These are phyloP conservation scores for Citrullus colocynthis DNA, from an alignment of 306 rosid species.

Conservation along the genomic window DNA sequence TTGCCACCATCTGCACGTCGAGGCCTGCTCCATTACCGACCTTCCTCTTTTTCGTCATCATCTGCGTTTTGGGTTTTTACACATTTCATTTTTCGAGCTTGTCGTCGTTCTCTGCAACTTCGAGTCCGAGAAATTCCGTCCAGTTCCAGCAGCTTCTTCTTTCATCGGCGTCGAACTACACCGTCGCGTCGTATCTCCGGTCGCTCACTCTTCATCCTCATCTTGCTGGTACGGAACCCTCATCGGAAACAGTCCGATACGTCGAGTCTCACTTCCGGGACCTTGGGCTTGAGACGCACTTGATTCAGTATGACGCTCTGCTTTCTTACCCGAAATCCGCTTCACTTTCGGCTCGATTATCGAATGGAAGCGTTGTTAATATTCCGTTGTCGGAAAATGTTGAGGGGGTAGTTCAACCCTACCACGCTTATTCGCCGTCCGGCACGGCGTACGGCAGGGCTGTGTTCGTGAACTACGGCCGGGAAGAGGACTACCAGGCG, in stretches of 20 bases:
- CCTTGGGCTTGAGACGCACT: conserved; percentile 37
- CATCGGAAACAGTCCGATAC: conserved; percentile 21
- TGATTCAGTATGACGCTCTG: conserved; percentile 31
- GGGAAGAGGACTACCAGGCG: conserved; percentile 47
- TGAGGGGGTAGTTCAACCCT: conserved; percentile 37
- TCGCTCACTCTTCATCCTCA: conserved; percentile 71
- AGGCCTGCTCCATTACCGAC: conserved; percentile 33
- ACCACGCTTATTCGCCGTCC: conserved; percentile 92
- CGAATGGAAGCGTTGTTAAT: conserved; percentile 21
- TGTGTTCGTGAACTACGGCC: conserved; percentile 67
- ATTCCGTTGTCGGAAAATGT: conserved; percentile 24
- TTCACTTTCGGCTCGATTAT: conserved; percentile 40
- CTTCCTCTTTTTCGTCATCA: conserved; percentile 19
- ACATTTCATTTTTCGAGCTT: conserved; percentile 35
- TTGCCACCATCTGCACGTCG: conserved; percentile 18
- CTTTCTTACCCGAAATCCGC: conserved; percentile 68
- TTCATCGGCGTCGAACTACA: conserved; percentile 48
- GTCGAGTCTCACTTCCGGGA: conserved; percentile 38
- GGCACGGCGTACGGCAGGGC: conserved; percentile 41
- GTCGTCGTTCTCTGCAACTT: not conserved
- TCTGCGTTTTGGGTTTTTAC: conserved; percentile 49
- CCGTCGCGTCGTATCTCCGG: conserved; percentile 64
- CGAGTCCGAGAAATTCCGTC: conserved; percentile 11
- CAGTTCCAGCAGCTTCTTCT: conserved; percentile 36
- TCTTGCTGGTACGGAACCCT: conserved; percentile 77